Percentiles rank a stretch among this genome's conserved stretches.
phyloP scores from a whole-genome alignment of 805 yeast species.

The Clavispora carvajalis region DNA sequence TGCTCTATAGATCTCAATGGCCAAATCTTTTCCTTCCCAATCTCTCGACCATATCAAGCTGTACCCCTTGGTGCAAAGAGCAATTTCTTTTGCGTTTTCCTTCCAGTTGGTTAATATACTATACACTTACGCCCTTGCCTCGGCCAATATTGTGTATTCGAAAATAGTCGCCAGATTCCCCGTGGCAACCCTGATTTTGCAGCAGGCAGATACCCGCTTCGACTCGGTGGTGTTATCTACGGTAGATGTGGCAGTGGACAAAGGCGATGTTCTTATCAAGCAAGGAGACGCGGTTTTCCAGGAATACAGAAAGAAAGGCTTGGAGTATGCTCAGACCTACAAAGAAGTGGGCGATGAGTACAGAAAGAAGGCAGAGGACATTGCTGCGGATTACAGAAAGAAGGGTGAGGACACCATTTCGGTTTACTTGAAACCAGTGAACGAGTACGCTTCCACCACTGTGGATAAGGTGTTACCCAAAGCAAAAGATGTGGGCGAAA shows the following conservation, averaged over 20 bases:
- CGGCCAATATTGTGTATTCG: slow-evolving; percentile 18
- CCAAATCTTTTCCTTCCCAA: slow-evolving; percentile 27
- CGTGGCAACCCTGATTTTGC: slow-evolving; percentile 12
- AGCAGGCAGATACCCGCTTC: slow-evolving; percentile 19
- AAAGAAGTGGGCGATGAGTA: slow-evolving; percentile 7
- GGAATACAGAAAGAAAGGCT: slow-evolving; percentile 3
- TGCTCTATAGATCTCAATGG: slow-evolving; percentile 6
- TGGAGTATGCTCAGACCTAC: slow-evolving; percentile 7
- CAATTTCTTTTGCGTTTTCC: slow-evolving; percentile 20
- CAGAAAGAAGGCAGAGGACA: slow-evolving; percentile 7
- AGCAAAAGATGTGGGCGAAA: slow-evolving; percentile 11
- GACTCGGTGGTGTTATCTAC: slow-evolving; percentile 20
- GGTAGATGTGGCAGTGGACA: slow-evolving; percentile 16
- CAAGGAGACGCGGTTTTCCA: not conserved
- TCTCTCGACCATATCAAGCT: slow-evolving; percentile 28
- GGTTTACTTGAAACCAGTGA: slow-evolving; percentile 20
- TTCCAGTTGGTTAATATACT: slow-evolving; percentile 22
- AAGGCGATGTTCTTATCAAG: not conserved
- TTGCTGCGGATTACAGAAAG: slow-evolving; percentile 6
- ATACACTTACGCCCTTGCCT: slow-evolving; percentile 17
- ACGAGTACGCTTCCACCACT: slow-evolving; percentile 21
- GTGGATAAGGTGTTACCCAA: slow-evolving; percentile 26
- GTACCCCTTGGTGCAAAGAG: slow-evolving; percentile 24
- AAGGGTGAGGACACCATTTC: slow-evolving; percentile 13
- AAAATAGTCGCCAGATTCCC: slow-evolving; percentile 20